Evolutionary conservation across 164 flowering plant genomes (phyloP), one percentile per base, ranked within the genome.

Genomic region (Vitis riparia): DNA sequence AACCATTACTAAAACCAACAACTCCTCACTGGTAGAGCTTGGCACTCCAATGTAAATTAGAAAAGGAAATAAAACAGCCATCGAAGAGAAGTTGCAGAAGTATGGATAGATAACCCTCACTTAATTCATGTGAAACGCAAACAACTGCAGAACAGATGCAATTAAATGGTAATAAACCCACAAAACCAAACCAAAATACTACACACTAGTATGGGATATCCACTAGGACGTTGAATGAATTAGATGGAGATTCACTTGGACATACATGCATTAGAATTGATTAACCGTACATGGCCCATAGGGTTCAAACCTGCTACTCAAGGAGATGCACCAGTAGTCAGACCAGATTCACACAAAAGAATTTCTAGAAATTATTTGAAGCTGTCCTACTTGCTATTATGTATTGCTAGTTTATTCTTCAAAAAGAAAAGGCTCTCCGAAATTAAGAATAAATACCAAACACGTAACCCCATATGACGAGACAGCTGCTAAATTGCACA

Each of bases 51-150:
- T 15, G 50, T 2, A n/a, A 44, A 55, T 65, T 17, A 14, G 23
- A 65, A 27, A 14, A 37, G 5, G 15, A 30, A 66, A n/a, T 51
- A 55, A 23, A 23, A 32, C 69, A 57, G 14, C 10, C 23, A 53
- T 53, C 27, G 17, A 8, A 9, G 27, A 66, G 48, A 27, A 55
- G 27, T 30, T 66, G 50, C 29, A 37, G 44, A 0, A 6, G 44
- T 30, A 47, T 37, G 29, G 37, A n/a, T 14, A 55, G 50, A 64
- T 13, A 53, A 63, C 19, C 66, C 66, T 30, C 63, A 61, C 48
- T 2, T 5, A 29, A 17, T 16, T n/a, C 30, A 64, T 27, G 17
- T 5, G 5, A 27, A 48, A 19, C 52, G 59, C 50, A 66, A 53
- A 11, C 68, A 66, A 49, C 55, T 15, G 17, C 4, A 51, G 9